A percentile compares a stretch with the other conserved stretches of the same genome.
Conservation (phyloP, 495 filamentous ascomycete genomes). For the Elaphomyces granulatus region DNA sequence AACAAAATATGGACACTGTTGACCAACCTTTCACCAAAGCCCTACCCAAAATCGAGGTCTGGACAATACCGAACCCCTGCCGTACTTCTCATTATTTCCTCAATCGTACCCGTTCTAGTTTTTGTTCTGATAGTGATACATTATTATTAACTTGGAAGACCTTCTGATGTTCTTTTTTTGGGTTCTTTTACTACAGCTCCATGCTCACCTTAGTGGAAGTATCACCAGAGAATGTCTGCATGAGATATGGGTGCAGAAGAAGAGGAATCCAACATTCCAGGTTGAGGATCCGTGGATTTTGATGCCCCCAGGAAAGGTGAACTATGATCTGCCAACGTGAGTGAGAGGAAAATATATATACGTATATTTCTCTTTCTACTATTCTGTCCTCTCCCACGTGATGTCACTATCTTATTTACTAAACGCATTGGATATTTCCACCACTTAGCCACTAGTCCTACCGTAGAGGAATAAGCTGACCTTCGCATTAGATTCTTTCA, state of each 20-base stretch:
- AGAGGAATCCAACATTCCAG: conserved; percentile 28
- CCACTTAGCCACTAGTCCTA: neutral
- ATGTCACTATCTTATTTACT: too few relatives aligned
- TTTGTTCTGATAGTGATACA: too few relatives aligned
- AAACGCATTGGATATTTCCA: conserved; percentile 3
- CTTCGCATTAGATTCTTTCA: conserved; percentile 52
- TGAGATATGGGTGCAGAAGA: conserved; percentile 54
- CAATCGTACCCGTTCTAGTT: too few relatives aligned
- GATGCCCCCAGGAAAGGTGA: conserved; percentile 54
- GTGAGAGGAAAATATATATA: too few relatives aligned
- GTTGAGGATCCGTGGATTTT: conserved; percentile 54
- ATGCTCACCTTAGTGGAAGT: conserved; percentile 72
- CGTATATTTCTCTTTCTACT: too few relatives aligned
- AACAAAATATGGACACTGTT: too few relatives aligned
- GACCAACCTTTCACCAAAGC: conserved; percentile 18
- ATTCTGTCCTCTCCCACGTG: too few relatives aligned
- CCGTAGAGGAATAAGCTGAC: conserved; percentile 4
- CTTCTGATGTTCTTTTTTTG: too few relatives aligned
- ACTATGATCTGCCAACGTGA: too few relatives aligned
- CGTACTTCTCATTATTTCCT: too few relatives aligned
- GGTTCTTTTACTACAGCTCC: conserved; percentile 38
- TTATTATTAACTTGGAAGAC: too few relatives aligned
- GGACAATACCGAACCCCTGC: too few relatives aligned
- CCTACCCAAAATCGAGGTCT: conserved; percentile 31
- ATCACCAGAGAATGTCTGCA: conserved; percentile 64